Conservation (phyloP, 2,329 filamentous ascomycete species). For the Aspergillus brunneoviolaceus region DNA sequence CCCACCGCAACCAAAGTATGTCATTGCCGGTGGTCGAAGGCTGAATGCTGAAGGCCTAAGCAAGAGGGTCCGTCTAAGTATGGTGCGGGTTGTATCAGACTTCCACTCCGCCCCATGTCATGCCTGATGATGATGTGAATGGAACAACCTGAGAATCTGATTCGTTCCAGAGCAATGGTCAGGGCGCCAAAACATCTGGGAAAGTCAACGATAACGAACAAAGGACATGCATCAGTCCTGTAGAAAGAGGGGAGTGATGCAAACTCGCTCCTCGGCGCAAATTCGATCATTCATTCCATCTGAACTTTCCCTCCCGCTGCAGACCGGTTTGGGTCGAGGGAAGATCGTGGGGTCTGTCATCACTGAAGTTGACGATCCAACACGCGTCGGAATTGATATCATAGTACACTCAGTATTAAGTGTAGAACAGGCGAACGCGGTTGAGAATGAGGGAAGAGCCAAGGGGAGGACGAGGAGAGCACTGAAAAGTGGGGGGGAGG, state of each 20-base stretch:
- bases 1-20: slow-evolving; percentile 11
- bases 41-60: not conserved
- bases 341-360: not conserved
- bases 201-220: not conserved
- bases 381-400: not conserved
- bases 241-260: not conserved
- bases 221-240: not conserved
- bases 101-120: not conserved
- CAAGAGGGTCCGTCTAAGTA: not conserved
- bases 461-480: not conserved
- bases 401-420: not conserved
- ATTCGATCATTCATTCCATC: not conserved
- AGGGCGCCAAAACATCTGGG: not conserved
- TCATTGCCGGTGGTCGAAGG: not conserved
- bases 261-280: not conserved
- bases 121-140: not conserved
- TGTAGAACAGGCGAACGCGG: not conserved
- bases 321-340: not conserved
- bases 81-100: not conserved
- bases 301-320: not conserved
- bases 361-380: not conserved
- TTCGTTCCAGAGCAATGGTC: not conserved
- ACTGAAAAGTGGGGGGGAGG: not conserved
- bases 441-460: not conserved
- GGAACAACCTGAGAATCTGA: not conserved